Conservation (phyloP, 2,329 filamentous ascomycete genomes). For the Cladosporium phlei region DNA sequence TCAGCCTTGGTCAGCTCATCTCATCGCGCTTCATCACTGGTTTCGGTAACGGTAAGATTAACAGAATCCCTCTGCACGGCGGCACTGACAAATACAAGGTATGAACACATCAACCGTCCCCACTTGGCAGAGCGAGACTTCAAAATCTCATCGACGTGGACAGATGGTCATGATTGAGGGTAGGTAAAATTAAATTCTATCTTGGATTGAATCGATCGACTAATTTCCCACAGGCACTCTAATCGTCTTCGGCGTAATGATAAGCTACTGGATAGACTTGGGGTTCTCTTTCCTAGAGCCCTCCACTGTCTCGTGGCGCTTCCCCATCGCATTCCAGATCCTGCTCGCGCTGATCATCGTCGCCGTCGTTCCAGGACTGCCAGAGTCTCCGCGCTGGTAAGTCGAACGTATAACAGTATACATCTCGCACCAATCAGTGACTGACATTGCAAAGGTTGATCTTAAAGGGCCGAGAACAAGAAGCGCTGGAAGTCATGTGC, state of each 20-base stretch:
- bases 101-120: conserved; percentile 51
- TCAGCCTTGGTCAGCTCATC: conserved; percentile 43
- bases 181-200: not conserved
- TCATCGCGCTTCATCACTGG: conserved; percentile 50
- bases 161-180: conserved; percentile 52
- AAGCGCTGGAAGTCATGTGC: conserved; percentile 44
- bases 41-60: conserved; percentile 48
- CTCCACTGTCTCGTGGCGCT: conserved; percentile 47
- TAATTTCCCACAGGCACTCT: conserved; percentile 28
- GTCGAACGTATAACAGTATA: conserved; percentile 20
- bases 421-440: conserved; percentile 34
- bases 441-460: conserved; percentile 49
- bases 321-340: conserved; percentile 46
- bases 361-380: conserved; percentile 45
- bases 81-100: conserved; percentile 46
- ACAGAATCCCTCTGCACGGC: conserved; percentile 49
- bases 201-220: not conserved
- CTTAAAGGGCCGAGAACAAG: conserved; percentile 51
- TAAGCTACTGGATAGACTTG: conserved; percentile 46
- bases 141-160: conserved; percentile 47
- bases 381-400: conserved; percentile 56
- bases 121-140: conserved; percentile 50
- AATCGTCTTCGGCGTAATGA: conserved; percentile 33
- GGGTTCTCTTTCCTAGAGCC: conserved; percentile 39
- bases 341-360: conserved; percentile 51